These are phyloP conservation scores for Trametes sanguinea DNA, from an alignment of 768 basidiomycete genomes.

Conservation along the genomic window DNA sequence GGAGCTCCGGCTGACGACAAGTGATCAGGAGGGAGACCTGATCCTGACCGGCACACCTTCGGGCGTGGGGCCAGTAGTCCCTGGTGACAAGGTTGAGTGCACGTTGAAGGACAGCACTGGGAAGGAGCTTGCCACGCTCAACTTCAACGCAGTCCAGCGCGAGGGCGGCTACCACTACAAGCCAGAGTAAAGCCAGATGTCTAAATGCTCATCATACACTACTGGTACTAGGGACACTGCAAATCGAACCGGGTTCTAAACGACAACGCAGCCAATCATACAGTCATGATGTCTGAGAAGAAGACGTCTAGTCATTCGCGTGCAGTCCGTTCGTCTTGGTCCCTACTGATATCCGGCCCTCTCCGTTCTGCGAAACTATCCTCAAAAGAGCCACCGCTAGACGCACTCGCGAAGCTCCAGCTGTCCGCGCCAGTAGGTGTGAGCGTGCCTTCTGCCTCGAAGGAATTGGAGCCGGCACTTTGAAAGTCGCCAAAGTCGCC, in stretches of 20 bases:
- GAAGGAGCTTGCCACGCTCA: constrained; percentile 59
- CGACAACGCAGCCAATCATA: constrained; percentile 10
- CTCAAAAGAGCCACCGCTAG: constrained; percentile 29
- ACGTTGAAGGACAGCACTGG: constrained; percentile 57
- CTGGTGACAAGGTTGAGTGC: constrained; percentile 82
- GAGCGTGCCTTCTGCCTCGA: constrained; percentile 27
- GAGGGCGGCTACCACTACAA: constrained; percentile 68
- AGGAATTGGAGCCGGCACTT: constrained; percentile 42
- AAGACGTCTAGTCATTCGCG: constrained; percentile 14
- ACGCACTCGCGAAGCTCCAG: constrained; percentile 36
- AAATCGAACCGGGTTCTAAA: constrained; percentile 9
- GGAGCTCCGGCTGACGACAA: background rate
- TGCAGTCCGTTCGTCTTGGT: constrained; percentile 33
- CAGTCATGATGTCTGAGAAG: background rate
- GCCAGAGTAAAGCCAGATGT: constrained; percentile 10
- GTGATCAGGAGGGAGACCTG: constrained; percentile 81
- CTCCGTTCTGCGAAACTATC: constrained; percentile 25
- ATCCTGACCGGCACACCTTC: constrained; percentile 90
- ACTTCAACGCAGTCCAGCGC: constrained; percentile 67
- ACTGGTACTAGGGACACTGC: constrained; percentile 3
- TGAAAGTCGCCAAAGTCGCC: constrained; percentile 81
- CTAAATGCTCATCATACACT: constrained; percentile 17
- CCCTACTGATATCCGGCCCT: constrained; percentile 17
- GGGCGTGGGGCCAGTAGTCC: constrained; percentile 77
- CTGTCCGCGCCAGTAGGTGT: constrained; percentile 31